These are phyloP conservation scores for Fusarium beomiforme DNA, from an alignment of 2,329 filamentous ascomycete genomes.

Conservation along the genomic window DNA sequence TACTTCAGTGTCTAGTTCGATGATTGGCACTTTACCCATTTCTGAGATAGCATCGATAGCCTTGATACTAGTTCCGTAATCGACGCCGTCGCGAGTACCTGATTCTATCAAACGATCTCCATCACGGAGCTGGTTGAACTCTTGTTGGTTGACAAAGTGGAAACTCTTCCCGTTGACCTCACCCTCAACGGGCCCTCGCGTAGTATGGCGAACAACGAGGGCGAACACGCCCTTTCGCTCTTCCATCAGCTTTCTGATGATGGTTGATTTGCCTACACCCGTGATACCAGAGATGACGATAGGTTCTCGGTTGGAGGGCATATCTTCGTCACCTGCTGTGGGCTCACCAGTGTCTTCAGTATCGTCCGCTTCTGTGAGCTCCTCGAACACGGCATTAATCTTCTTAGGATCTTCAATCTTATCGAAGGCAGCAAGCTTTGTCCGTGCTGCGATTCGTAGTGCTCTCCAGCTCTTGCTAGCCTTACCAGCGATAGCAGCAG, in stretches of 20 bases:
- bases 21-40: constrained; percentile 67
- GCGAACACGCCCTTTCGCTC: constrained; percentile 74
- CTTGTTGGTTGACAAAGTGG: constrained; percentile 64
- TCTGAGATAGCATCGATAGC: constrained; percentile 62
- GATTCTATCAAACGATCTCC: constrained; percentile 69
- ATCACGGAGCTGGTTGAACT: constrained; percentile 68
- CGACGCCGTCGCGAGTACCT: constrained; percentile 57
- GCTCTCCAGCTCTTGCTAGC: constrained; percentile 92
- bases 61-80: constrained; percentile 67
- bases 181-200: constrained; percentile 58
- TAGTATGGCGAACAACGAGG: constrained; percentile 65
- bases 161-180: constrained; percentile 64
- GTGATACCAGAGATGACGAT: constrained; percentile 76
- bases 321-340: constrained; percentile 46
- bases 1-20: constrained; percentile 65
- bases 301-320: constrained; percentile 61
- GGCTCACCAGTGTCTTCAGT: constrained; percentile 49
- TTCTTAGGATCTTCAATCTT: constrained; percentile 87
- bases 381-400: constrained; percentile 66
- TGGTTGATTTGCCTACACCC: constrained; percentile 69
- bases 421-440: constrained; percentile 81
- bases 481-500: constrained; percentile 72
- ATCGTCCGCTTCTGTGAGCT: constrained; percentile 54
- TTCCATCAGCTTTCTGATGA: constrained; percentile 71
- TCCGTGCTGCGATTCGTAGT: constrained; percentile 79